These are phyloP conservation scores for Aegilops bicornis DNA, from an alignment of 176 grass and related monocot genomes.

Conservation along the genomic window DNA sequence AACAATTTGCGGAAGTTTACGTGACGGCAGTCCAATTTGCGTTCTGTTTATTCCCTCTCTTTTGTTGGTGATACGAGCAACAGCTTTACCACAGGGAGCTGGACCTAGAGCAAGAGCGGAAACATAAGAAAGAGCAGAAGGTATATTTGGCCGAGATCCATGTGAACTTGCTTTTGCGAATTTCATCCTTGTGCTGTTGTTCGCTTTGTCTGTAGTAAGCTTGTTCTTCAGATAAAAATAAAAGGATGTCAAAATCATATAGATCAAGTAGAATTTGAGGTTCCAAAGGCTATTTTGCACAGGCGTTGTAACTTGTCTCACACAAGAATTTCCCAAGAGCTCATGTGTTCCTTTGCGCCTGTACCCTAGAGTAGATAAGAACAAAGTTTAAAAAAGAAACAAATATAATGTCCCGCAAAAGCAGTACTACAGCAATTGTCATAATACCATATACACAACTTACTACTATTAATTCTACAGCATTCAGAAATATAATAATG, in stretches of 20 bases:
- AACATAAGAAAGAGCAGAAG: constrained; percentile 72
- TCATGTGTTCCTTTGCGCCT: neutral
- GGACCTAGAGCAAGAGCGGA: constrained; percentile 20
- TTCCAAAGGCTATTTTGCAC: neutral
- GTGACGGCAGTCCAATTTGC: neutral
- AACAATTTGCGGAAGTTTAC: neutral
- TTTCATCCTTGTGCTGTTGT: neutral
- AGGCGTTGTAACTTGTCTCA: neutral
- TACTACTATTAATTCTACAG: neutral
- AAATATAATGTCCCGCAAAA: neutral
- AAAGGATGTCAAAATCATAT: neutral
- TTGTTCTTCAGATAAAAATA: too few relatives aligned
- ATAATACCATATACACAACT: neutral
- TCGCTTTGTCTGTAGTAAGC: neutral
- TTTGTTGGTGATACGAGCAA: neutral
- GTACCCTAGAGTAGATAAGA: neutral
- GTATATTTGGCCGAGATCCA: constrained; percentile 6
- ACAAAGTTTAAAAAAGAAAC: neutral
- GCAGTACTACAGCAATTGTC: neutral
- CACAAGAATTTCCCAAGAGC: neutral
- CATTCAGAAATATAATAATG: neutral
- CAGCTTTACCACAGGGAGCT: constrained; percentile 56
- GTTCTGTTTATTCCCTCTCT: neutral
- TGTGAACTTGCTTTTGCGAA: neutral
- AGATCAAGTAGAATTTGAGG: neutral